Conservation (phyloP, 805 yeast genomes). For the Pichia kluyveri region DNA sequence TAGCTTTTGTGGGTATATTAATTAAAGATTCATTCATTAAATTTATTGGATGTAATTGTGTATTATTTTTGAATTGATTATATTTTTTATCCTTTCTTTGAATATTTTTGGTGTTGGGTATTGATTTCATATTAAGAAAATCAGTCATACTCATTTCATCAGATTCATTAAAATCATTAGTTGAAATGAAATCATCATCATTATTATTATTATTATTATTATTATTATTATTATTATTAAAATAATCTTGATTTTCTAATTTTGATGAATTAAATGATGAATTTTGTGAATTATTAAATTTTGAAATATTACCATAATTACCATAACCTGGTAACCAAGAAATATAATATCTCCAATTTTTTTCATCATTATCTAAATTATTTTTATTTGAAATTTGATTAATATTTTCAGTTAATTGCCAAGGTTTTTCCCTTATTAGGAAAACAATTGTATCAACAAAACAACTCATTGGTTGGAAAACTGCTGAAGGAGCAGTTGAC, state of each 20-base stretch:
- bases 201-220: too few species aligned
- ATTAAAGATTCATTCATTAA: neutral
- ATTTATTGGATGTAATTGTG: neutral
- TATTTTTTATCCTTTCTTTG: too few species aligned
- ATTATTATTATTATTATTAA: too few species aligned
- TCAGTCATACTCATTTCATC: conserved; percentile 4
- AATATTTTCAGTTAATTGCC: conserved; percentile 34
- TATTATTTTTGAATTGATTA: neutral
- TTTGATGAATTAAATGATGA: too few species aligned
- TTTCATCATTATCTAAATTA: neutral
- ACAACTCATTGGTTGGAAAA: conserved; percentile 75
- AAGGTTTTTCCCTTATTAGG: conserved; percentile 69
- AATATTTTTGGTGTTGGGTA: neutral
- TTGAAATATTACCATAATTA: neutral
- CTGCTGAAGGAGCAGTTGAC: conserved; percentile 60
- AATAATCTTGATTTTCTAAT: neutral
- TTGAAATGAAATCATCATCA: neutral
- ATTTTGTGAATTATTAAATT: too few species aligned
- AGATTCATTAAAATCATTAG: neutral
- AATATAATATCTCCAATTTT: conserved; percentile 14
- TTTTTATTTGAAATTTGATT: neutral
- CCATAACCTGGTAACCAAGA: conserved; percentile 23
- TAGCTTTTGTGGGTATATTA: neutral
- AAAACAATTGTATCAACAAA: conserved; percentile 70
- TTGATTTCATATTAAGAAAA: conserved; percentile 2